A percentile compares a stretch with the other conserved stretches of the same genome.
phyloP scores from a whole-genome alignment of 139 green algal genomes.

The Coelastrella sp. region DNA sequence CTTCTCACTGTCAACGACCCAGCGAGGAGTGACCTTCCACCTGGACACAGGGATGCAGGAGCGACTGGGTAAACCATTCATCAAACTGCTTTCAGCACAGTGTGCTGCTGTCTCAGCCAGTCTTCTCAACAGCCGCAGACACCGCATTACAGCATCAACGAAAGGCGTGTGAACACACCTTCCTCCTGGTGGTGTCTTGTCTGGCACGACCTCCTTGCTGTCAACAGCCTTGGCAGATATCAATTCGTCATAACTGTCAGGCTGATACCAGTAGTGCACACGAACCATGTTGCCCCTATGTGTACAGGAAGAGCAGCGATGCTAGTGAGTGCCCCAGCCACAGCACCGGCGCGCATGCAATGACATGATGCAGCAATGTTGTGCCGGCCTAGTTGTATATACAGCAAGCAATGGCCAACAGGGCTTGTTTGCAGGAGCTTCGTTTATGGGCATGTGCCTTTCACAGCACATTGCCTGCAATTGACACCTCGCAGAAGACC shows the following conservation, averaged over 20 bases:
- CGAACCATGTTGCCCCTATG: slow-evolving; percentile 59
- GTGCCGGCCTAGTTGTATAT: too few species aligned
- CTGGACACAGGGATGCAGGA: not conserved
- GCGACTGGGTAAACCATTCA: not conserved
- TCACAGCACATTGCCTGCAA: too few species aligned
- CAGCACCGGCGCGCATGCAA: too few species aligned
- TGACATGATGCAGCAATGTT: too few species aligned
- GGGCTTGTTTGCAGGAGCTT: too few species aligned
- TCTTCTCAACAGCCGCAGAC: too few species aligned
- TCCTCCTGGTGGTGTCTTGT: not conserved
- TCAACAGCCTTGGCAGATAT: slow-evolving; percentile 57
- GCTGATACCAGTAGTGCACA: slow-evolving; percentile 90
- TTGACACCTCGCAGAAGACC: too few species aligned
- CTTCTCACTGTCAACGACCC: slow-evolving; percentile 83
- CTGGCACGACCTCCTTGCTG: slow-evolving; percentile 38
- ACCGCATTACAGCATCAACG: too few species aligned
- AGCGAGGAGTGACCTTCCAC: slow-evolving; percentile 78
- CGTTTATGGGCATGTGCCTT: too few species aligned
- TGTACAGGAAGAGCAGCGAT: not conserved
- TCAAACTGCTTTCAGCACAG: not conserved
- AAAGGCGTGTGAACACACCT: not conserved
- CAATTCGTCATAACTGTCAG: slow-evolving; percentile 89
- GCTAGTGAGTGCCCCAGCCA: not conserved
- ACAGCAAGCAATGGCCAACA: too few species aligned
- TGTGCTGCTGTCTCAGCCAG: too few species aligned